phyloP scores from a whole-genome alignment of 768 basidiomycete genomes.

The Mycena olivaceomarginata region DNA sequence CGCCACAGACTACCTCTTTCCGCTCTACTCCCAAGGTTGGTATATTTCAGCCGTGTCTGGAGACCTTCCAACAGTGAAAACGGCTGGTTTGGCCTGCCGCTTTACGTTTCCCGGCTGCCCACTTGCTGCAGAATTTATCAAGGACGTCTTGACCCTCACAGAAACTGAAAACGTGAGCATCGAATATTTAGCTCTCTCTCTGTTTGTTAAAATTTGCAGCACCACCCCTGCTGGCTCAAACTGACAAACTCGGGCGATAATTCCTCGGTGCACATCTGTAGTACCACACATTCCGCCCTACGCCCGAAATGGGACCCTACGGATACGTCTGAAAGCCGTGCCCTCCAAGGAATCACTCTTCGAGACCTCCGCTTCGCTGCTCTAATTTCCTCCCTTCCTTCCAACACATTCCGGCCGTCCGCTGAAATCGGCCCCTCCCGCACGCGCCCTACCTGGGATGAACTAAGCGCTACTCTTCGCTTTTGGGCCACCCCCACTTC shows the following conservation, averaged over 20 bases:
- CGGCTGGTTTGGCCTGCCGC: slow-evolving; percentile 29
- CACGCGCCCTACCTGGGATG: slow-evolving; percentile 30
- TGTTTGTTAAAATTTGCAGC: slow-evolving; percentile 10
- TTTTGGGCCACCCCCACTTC: slow-evolving; percentile 15
- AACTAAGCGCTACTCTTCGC: slow-evolving; percentile 20
- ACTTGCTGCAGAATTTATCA: slow-evolving; percentile 26
- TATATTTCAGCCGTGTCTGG: slow-evolving; percentile 13
- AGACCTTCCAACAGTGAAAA: neutral
- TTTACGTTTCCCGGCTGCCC: slow-evolving; percentile 19
- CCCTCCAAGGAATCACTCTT: slow-evolving; percentile 37
- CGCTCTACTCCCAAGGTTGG: slow-evolving; percentile 40
- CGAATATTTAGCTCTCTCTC: neutral
- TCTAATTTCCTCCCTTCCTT: slow-evolving; percentile 40
- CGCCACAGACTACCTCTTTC: slow-evolving; percentile 33
- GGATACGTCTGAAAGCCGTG: slow-evolving; percentile 25
- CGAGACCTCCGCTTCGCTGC: slow-evolving; percentile 43
- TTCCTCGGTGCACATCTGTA: slow-evolving; percentile 31
- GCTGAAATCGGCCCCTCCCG: slow-evolving; percentile 23
- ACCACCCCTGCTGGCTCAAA: slow-evolving; percentile 37
- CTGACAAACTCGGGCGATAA: neutral
- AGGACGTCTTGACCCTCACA: slow-evolving; percentile 32
- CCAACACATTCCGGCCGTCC: neutral
- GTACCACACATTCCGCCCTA: slow-evolving; percentile 39
- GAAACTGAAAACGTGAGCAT: slow-evolving; percentile 35
- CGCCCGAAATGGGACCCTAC: slow-evolving; percentile 30